Base-by-base conservation (phyloP, 768 basidiomycete species). In the Lentinula edodes region DNA sequence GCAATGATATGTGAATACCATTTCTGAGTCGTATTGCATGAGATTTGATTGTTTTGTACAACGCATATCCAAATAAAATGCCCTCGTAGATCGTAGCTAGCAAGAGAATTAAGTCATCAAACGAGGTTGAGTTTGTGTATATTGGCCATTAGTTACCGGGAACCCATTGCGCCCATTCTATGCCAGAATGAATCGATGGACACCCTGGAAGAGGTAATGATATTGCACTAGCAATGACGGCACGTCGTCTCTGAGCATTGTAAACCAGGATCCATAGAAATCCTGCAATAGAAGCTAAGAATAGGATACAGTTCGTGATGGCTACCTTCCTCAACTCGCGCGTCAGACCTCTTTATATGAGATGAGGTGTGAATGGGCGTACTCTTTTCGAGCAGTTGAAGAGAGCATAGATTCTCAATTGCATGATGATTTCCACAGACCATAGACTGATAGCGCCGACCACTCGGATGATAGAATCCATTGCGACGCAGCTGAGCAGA, bases 401-500 rank as follows among this genome's bases (percentile, higher is more conserved):
- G 10, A 82, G 61, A 0, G 77, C 78, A 62, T 80, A 80, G 28
- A 81, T 70, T 8, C 80, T 71, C 18, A 81, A 63, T 65, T 79
- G 79, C 77, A 82, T 79, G 61, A 81, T 69, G 15, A 81, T 77
- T 65, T 82, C 79, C 15, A 82, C 72, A 34, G 77, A 74, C 80
- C 81, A 81, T 7, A 82, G 67, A 38, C 74, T 75, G 34, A 81
- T 69, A 1, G 77, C 79, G 8, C 81, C 79, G 5, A 74, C 73
- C 9, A 80, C 66, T 4, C 78, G 74, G 35, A 72, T 79, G 16
- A 76, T 72, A 5, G 78, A 73, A 63, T 80, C 79, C 69, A 77
- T 77, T 2, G 72, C 75, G 15, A 80, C 69, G 61, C 80, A 81
- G 41, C 81, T 81, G 42, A 20, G 15, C 28, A 10, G 18, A 58